Evolutionary conservation across 2,329 filamentous ascomycete genomes (phyloP), one percentile per base, ranked within the genome.

Genomic region (Penicillium hordei): DNA sequence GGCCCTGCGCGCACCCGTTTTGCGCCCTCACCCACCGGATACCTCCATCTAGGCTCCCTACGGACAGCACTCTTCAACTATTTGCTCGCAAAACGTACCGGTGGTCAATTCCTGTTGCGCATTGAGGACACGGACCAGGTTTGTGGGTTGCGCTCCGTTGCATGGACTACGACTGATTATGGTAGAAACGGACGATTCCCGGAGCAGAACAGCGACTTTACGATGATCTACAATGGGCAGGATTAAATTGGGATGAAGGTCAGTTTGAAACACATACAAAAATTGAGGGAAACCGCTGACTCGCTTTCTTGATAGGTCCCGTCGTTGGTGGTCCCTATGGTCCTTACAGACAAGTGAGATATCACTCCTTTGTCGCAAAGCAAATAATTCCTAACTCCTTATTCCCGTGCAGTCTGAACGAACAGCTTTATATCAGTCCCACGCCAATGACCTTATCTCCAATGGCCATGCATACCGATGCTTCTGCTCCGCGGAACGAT

Each of bases 71-170:
- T 99, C n/a, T 97, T 92, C 79, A 97, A 96, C 70, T 97, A 93
- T 65, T 79, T 99, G 5, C 82, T 96, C n/a, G 93, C 94, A 0
- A 90, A 88, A 68, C 86, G 89, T 3, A 96, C 94, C 0, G 88
- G 89, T 5, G 94, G 94, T 7, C 89, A 96, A 72, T 99, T 99
- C 68, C 77, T 99, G 12, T 78, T 99, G 49, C 86, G 94, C 10
- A 87, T 99, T 62, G 94, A 99, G 78, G 94, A 99, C 73, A 99
- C 94, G 5, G 94, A 97, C 76, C 90, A 91, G 82, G 90, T 92
- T 76, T 65, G 81, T 12, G 33, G 33, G n/a, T 44, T 29, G 27
- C 15, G 27, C 39, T 23, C 34, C 23, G 36, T 43, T 31, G 8
- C 25, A 42, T 42, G 51, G 43, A 27, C 49, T 29, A 33, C 40